These are phyloP conservation scores for Leccinum olivaceopallidum DNA, from an alignment of 768 basidiomycete genomes.

Conservation along the genomic window DNA sequence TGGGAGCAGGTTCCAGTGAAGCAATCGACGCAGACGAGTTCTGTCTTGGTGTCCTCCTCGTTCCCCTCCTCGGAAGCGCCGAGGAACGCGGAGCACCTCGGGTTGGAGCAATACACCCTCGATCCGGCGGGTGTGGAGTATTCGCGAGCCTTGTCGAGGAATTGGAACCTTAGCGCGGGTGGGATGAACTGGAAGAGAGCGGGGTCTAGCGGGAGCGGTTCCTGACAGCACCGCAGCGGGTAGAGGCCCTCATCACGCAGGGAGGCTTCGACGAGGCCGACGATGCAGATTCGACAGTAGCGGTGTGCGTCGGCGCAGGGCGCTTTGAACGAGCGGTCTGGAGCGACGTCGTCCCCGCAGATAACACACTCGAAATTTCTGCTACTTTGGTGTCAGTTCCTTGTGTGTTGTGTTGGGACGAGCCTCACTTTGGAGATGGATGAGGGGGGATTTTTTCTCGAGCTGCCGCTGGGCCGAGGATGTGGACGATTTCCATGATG, in stretches of 20 bases:
- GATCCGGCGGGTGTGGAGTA: conserved; percentile 41
- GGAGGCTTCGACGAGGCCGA: conserved; percentile 41
- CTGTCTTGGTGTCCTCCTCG: background rate
- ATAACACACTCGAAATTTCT: conserved; percentile 35
- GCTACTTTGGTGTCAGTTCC: conserved; percentile 5
- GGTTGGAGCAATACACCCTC: conserved; percentile 51
- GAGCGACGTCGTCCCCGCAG: conserved; percentile 38
- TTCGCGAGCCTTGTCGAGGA: conserved; percentile 46
- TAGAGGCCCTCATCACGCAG: conserved; percentile 51
- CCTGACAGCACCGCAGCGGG: conserved; percentile 52
- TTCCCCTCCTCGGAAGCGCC: conserved; percentile 34
- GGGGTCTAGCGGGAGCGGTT: conserved; percentile 31
- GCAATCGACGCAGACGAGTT: conserved; percentile 45
- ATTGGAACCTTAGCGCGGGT: conserved; percentile 26
- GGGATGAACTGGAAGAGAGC: conserved; percentile 34
- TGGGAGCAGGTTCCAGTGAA: conserved; percentile 39
- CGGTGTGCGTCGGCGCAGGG: conserved; percentile 41
- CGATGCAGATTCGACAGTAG: conserved; percentile 49
- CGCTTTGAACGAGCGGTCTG: conserved; percentile 33
- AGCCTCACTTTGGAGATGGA: conserved; percentile 6
- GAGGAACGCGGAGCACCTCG: conserved; percentile 55
- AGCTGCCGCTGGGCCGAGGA: background rate
- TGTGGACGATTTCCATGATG: conserved; percentile 4
- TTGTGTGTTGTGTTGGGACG: background rate
- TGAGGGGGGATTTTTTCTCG: background rate